Evolutionary conservation across 1,284 basidiomycete species (phyloP).

Genomic region (Hymenochaete sp.): DNA sequence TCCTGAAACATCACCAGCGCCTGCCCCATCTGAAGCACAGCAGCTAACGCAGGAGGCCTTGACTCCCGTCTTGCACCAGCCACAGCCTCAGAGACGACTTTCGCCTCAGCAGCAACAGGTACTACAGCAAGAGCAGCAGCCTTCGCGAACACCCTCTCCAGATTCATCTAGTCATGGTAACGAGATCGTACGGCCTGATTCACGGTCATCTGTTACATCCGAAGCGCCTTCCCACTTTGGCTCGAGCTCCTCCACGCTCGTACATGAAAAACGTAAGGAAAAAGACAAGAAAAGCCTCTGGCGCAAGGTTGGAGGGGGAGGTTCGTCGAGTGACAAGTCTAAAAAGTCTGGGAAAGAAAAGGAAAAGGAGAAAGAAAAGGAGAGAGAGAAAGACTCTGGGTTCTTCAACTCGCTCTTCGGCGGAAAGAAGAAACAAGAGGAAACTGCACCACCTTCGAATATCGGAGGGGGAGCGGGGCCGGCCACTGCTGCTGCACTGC

Average conservation of each 20-base stretch:
- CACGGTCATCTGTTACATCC: conserved; percentile 20
- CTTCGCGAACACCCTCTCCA: conserved; percentile 40
- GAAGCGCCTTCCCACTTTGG: conserved; percentile 27
- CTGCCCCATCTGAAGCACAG: conserved; percentile 12
- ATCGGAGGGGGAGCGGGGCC: conserved; percentile 54
- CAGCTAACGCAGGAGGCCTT: conserved; percentile 17
- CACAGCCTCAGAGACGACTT: conserved; percentile 36
- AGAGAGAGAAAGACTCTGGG: conserved; percentile 64
- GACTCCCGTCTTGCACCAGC: conserved; percentile 49
- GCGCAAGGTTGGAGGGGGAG: conserved; percentile 70
- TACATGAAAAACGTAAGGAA: conserved; percentile 53
- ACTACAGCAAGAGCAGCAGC: no score
- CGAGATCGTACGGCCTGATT: conserved; percentile 14
- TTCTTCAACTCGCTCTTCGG: conserved; percentile 89
- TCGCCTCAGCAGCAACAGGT: conserved; percentile 25
- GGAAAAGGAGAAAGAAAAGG: conserved; percentile 52
- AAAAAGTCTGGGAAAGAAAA: conserved; percentile 43
- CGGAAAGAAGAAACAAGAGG: conserved; percentile 72
- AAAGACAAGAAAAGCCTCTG: conserved; percentile 76
- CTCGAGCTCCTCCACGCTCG: conserved; percentile 26
- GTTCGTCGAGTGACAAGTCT: conserved; percentile 44
- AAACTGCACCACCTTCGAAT: conserved; percentile 45
- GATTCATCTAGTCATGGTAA: conserved; percentile 26
- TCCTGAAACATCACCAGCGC: neutral
- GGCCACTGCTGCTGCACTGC: conserved; percentile 72